Evolutionary conservation across 2,329 filamentous ascomycete genomes (phyloP), one percentile per base, ranked within the genome.

Genomic region (Ophiostoma sp.): DNA sequence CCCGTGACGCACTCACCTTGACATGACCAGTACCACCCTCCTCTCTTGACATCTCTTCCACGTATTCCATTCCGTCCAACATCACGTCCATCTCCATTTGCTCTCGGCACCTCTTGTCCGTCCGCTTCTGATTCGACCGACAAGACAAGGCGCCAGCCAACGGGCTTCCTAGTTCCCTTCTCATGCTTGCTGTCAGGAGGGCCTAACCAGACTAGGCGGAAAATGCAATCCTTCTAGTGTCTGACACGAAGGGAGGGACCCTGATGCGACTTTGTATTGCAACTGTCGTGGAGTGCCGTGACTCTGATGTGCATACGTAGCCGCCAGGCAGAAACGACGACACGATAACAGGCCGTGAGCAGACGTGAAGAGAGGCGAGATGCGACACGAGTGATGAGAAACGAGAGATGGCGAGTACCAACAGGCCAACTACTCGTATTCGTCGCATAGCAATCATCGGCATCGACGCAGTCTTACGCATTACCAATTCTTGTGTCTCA

Each of bases 221-320:
- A 18, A 12, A 14, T 36, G 8, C 5, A 38, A 38, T 60, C 27
- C 9, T 44, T 38, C 55, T 60, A 27, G 27, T 60, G 27, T 38
- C 27, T 7, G 55, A 60, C 49, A 55, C 49, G 49, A 55, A 55
- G 18, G 1, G 18, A 55, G 18, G 27, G 55, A 60, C 27, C 55
- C 55, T 11, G 6, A 36, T 60, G 55, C 9, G 55, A 38, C 55
- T 60, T 60, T 60, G 55, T 6, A 60, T 58, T 60, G 55, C 55
- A 38, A 60, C 55, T 38, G 27, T 60, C 55, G 55, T 16, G 27
- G 27, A 60, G 11, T 60, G 52, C 27, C 55, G 49, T 60, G 9
- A 18, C 55, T 27, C 27, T 60, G 55, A 60, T 38, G 49, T 55
- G 55, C 55, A 60, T 60, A 27, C 49, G n/a, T 55, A 55, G 12